Conservation (phyloP, 352 stramenopile species). For the Phytopythium delawarense region DNA sequence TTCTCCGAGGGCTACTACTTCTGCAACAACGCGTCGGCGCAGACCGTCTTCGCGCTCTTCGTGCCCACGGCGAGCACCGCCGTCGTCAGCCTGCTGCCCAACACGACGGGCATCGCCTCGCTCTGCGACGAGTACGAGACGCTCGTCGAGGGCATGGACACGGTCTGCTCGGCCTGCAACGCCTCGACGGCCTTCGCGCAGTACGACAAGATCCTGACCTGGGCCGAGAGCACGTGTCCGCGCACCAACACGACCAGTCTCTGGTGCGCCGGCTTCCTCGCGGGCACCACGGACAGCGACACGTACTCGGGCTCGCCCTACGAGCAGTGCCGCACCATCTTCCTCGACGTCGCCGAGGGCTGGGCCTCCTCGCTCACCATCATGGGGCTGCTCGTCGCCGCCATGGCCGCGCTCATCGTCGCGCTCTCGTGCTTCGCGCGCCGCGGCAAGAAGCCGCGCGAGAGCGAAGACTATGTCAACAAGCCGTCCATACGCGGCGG, state of each 20-base stretch:
- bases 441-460: slow-evolving; percentile 25
- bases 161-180: slow-evolving; percentile 53
- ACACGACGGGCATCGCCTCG: slow-evolving; percentile 53
- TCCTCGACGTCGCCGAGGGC: slow-evolving; percentile 59
- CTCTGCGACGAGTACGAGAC: slow-evolving; percentile 37
- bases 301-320: slow-evolving; percentile 70
- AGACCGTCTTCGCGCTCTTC: slow-evolving; percentile 57
- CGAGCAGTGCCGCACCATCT: slow-evolving; percentile 61
- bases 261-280: slow-evolving; percentile 61
- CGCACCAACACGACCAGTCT: slow-evolving; percentile 36
- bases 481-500: neutral
- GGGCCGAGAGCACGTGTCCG: slow-evolving; percentile 62
- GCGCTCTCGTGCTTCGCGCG: slow-evolving; percentile 59
- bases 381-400: slow-evolving; percentile 45
- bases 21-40: slow-evolving; percentile 73
- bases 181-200: slow-evolving; percentile 48
- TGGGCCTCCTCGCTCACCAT: slow-evolving; percentile 55
- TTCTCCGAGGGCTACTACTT: slow-evolving; percentile 80
- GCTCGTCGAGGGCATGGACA: slow-evolving; percentile 28
- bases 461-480: slow-evolving; percentile 5
- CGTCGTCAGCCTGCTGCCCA: slow-evolving; percentile 42
- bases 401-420: slow-evolving; percentile 48
- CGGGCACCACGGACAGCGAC: slow-evolving; percentile 32
- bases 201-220: slow-evolving; percentile 67
- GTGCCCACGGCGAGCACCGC: slow-evolving; percentile 38